These are phyloP conservation scores for Leptographium wingfieldii DNA, from an alignment of 2,329 filamentous ascomycete genomes.

Conservation along the genomic window DNA sequence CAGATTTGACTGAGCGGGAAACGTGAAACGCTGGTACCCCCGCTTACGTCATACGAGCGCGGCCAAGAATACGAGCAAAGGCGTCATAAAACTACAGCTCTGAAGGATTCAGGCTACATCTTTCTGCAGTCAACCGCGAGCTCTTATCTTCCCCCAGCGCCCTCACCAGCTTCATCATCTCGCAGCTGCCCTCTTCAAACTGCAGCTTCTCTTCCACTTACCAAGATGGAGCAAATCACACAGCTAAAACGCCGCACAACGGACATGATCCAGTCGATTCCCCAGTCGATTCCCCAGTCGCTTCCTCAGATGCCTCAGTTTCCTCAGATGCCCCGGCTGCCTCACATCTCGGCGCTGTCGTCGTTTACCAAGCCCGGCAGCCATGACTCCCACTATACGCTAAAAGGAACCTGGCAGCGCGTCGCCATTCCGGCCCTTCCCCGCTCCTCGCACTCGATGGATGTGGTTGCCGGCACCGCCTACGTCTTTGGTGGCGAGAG, in stretches of 20 bases:
- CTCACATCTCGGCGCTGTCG: neutral
- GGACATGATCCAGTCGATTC: conserved; percentile 29
- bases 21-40: neutral
- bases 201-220: neutral
- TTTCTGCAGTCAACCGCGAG: neutral
- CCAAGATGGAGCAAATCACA: conserved; percentile 37
- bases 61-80: neutral
- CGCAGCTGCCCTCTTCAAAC: neutral
- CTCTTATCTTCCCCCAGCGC: neutral
- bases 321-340: conserved; percentile 17
- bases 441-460: conserved; percentile 62
- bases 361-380: conserved; percentile 5
- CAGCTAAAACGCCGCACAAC: conserved; percentile 42
- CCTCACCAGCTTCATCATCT: neutral
- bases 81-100: neutral
- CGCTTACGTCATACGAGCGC: neutral
- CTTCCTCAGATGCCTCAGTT: conserved; percentile 30
- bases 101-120: neutral
- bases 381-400: conserved; percentile 16
- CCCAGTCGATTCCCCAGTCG: neutral
- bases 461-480: conserved; percentile 43
- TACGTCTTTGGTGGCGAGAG: conserved; percentile 64
- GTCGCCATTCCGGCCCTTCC: conserved; percentile 43
- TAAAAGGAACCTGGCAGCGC: conserved; percentile 49
- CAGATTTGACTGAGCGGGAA: neutral